phyloP scores from a whole-genome alignment of 495 filamentous ascomycete genomes.

The Lentithecium fluviatile region DNA sequence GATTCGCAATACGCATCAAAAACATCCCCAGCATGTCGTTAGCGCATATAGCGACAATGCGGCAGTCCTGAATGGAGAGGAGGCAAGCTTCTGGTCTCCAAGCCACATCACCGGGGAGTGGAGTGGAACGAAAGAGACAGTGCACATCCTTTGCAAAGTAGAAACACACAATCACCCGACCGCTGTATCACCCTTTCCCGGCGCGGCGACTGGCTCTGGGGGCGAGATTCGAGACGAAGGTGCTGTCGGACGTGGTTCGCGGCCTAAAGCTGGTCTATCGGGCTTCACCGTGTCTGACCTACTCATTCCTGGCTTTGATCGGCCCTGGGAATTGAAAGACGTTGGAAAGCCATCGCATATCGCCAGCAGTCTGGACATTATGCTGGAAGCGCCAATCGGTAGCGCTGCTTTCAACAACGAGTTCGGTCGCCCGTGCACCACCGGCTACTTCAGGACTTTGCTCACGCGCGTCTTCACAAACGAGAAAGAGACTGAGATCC shows the following conservation, averaged over 20 bases:
- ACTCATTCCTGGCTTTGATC: conserved; percentile 72
- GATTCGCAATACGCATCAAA: conserved; percentile 90
- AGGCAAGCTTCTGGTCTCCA: conserved; percentile 80
- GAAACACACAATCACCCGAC: conserved; percentile 99
- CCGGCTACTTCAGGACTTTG: conserved; percentile 87
- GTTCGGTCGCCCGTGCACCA: conserved; percentile 88
- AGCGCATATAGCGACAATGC: conserved; percentile 98
- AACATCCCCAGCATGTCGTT: conserved; percentile 72
- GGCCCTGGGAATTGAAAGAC: conserved; percentile 82
- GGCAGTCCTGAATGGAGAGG: conserved; percentile 78
- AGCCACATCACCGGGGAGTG: conserved; percentile 80
- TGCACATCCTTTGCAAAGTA: conserved; percentile 90
- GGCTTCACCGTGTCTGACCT: conserved; percentile 95
- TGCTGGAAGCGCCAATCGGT: conserved; percentile 94
- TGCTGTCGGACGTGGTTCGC: conserved; percentile 87
- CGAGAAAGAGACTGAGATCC: conserved; percentile 65
- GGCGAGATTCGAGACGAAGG: conserved; percentile 95
- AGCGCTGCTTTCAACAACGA: conserved; percentile 97
- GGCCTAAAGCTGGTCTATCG: conserved; percentile 85
- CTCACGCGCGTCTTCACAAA: conserved; percentile 62
- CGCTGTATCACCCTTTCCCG: conserved; percentile 81
- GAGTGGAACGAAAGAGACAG: conserved; percentile 79
- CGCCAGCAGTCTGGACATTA: conserved; percentile 89
- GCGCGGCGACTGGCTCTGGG: conserved; percentile 92
- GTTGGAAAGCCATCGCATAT: conserved; percentile 89